Evolutionary conservation across 2,329 filamentous ascomycete species (phyloP).

Genomic region (Alternaria infectoria): DNA sequence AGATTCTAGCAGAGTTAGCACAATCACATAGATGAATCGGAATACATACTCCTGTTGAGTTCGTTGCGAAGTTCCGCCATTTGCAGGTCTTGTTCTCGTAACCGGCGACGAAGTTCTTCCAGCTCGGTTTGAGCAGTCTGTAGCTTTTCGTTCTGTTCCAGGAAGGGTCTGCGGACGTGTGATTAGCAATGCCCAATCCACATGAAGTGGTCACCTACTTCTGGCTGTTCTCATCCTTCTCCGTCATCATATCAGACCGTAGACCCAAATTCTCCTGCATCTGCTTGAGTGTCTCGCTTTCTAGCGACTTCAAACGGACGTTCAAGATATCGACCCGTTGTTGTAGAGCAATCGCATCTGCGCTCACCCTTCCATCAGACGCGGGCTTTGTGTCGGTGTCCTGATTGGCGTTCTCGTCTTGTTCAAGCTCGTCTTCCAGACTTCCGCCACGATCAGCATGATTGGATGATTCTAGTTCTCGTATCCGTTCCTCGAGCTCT

Average conservation of each 20-base stretch:
- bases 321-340: slow-evolving; percentile 50
- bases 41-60: slow-evolving; percentile 40
- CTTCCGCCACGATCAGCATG: slow-evolving; percentile 37
- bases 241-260: slow-evolving; percentile 46
- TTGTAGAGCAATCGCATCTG: slow-evolving; percentile 47
- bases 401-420: slow-evolving; percentile 40
- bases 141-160: slow-evolving; percentile 49
- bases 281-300: slow-evolving; percentile 50
- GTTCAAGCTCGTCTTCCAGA: slow-evolving; percentile 50
- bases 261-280: slow-evolving; percentile 51
- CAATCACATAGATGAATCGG: not conserved
- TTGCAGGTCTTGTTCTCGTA: slow-evolving; percentile 45
- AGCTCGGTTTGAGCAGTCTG: slow-evolving; percentile 44
- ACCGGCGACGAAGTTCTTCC: slow-evolving; percentile 41
- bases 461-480: slow-evolving; percentile 49
- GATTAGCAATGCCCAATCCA: not conserved
- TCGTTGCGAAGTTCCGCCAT: slow-evolving; percentile 46
- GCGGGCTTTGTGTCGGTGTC: slow-evolving; percentile 20
- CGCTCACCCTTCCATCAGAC: slow-evolving; percentile 33
- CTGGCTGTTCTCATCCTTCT: slow-evolving; percentile 44
- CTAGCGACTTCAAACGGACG: slow-evolving; percentile 45
- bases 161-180: slow-evolving; percentile 35
- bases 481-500: slow-evolving; percentile 54
- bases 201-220: slow-evolving; percentile 20
- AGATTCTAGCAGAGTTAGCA: slow-evolving; percentile 26